Conservation (phyloP, 331 rosid genomes). For the Quercus tomentella region DNA sequence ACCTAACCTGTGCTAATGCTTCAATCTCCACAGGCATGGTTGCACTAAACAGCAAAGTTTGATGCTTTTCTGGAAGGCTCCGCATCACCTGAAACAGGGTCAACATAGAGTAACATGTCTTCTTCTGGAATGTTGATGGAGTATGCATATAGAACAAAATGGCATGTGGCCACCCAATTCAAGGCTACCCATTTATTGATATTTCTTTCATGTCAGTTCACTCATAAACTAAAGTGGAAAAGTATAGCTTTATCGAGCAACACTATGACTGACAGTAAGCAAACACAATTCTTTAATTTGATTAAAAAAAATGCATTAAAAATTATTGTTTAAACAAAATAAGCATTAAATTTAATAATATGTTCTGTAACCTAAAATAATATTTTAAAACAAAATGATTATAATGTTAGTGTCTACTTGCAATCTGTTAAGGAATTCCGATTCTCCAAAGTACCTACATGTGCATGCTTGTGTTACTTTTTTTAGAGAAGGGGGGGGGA, state of each 20-base stretch:
- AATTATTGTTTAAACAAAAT: background rate
- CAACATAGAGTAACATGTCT: conserved; percentile 12
- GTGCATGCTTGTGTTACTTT: background rate
- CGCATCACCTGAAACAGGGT: conserved; percentile 57
- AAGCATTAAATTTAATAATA: background rate
- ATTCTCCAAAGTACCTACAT: background rate
- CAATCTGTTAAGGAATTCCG: background rate
- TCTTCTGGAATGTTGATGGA: conserved; percentile 9
- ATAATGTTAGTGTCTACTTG: background rate
- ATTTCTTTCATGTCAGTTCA: background rate
- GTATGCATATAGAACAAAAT: background rate
- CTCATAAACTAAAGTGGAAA: background rate
- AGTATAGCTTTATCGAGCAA: background rate
- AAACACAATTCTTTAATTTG: background rate
- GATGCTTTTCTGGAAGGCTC: conserved; percentile 77
- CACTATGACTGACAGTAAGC: background rate
- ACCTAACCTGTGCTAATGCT: conserved; percentile 64
- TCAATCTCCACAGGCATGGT: conserved; percentile 91
- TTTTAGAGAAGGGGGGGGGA: background rate
- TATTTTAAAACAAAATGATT: too few relatives aligned
- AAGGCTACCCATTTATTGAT: background rate
- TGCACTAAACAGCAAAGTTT: conserved; percentile 81
- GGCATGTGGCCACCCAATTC: background rate
- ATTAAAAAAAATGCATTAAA: background rate
- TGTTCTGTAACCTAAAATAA: background rate